Percentiles rank a stretch among this genome's conserved stretches.
Evolutionary conservation across 345 rosid genomes (phyloP).

Genomic region (Moringa oleifera): DNA sequence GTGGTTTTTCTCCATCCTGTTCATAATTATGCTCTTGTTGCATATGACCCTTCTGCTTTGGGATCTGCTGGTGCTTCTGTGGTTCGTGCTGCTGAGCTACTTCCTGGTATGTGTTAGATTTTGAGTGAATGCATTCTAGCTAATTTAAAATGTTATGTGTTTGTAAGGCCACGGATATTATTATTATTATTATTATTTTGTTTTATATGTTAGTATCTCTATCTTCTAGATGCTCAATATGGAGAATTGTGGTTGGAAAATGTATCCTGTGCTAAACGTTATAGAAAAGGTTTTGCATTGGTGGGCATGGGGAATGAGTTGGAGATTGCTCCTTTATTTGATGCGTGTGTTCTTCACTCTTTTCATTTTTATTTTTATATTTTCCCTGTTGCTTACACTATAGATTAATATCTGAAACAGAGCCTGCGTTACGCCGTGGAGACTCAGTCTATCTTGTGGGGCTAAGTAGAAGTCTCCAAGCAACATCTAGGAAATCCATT

Average conservation of each 20-base stretch:
- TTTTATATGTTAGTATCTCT: background rate
- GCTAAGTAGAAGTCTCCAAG: slow-evolving; percentile 81
- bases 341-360: background rate
- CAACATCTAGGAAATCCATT: slow-evolving; percentile 84
- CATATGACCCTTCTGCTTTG: slow-evolving; percentile 78
- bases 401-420: slow-evolving; percentile 36
- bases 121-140: background rate
- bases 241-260: background rate
- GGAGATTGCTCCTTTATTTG: background rate
- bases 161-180: background rate
- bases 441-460: slow-evolving; percentile 92
- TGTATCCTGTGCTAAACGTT: background rate
- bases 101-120: slow-evolving; percentile 57
- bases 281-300: background rate
- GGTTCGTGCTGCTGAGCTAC: slow-evolving; percentile 83
- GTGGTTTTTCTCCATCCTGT: slow-evolving; percentile 98
- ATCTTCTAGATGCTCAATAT: background rate
- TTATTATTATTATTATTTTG: background rate
- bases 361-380: slow-evolving; percentile 1
- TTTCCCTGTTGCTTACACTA: slow-evolving; percentile 1
- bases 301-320: background rate
- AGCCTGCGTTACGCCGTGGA: slow-evolving; percentile 82
- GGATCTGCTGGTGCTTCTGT: slow-evolving; percentile 64
- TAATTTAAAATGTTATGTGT: background rate
- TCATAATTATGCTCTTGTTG: slow-evolving; percentile 88